Evolutionary conservation across 805 yeast species (phyloP), one percentile per base, ranked within the genome.

Genomic region (Candida broadrunensis): DNA sequence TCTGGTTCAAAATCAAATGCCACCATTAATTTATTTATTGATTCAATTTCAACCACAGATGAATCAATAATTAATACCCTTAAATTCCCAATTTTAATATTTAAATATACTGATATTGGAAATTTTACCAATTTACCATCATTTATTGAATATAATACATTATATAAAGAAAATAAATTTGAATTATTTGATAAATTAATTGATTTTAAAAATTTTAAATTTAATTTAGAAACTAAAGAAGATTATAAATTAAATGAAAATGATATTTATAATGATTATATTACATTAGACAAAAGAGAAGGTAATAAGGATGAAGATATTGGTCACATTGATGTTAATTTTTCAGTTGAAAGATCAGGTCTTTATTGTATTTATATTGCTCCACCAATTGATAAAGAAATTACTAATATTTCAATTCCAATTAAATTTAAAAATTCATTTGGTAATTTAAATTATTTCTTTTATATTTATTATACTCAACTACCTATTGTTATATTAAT

Each of bases 331-430:
- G 50, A 44, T 18, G 43, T 48, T 20, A 36, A 21, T 2, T 53
- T 50, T 30, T 23, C 42, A 1, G 55, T 57, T 11, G 38, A 49
- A 11, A 44, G 52, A 31, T 43, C 60, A 1, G 70, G 68, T 2
- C 33, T 49, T 16, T 63, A 61, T 43, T 63, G 70, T 47, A 58
- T 60, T 7, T 63, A 59, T 39, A 44, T 59, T 29, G 61, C 57
- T 3, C 58, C 60, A 7, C 58, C 58, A 4, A 21, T 29, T 3
- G 51, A 48, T 7, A 42, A 41, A n/a, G 44, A 37, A 1, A 34
- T 47, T 9, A n/a, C 26, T 4, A 37, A 42, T 12, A 26, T 55
- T 18, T 7, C 29, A 5, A 37, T 56, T n/a, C 56, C 62, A 1
- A 45, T 63, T 6, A 35, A 32, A n/a, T 51, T 47, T 39, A 44